A percentile compares a stretch with the other conserved stretches of the same genome.
These are phyloP conservation scores for Chimonanthus salicifolius DNA, from an alignment of 164 flowering plant species.

Conservation along the genomic window DNA sequence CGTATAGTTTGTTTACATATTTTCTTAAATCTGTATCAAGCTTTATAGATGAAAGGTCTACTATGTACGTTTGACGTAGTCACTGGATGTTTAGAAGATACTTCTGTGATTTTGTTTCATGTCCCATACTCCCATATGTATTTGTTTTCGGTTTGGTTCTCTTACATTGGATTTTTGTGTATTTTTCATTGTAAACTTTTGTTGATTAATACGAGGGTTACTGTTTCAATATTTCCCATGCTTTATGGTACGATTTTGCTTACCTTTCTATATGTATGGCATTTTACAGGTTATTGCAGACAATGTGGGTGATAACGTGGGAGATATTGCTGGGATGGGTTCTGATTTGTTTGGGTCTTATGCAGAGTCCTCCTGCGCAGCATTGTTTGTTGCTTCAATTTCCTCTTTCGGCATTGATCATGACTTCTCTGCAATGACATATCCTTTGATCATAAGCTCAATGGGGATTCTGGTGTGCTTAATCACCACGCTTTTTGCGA, in stretches of 20 bases:
- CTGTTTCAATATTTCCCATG: not conserved
- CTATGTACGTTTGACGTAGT: no score
- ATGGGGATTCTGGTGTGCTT: slow-evolving; percentile 19
- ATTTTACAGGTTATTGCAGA: slow-evolving; percentile 19
- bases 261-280: not conserved
- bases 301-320: slow-evolving; percentile 22
- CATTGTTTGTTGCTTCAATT: slow-evolving; percentile 18
- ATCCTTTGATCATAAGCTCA: slow-evolving; percentile 18
- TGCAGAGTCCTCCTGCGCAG: slow-evolving; percentile 20
- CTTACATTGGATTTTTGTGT: not conserved
- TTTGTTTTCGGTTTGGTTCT: not conserved
- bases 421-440: slow-evolving; percentile 16
- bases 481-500: slow-evolving; percentile 16
- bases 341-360: slow-evolving; percentile 21
- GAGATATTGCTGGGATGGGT: slow-evolving; percentile 25
- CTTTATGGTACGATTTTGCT: not conserved
- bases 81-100: no score
- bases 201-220: no score
- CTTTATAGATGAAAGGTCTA: no score
- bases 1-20: no score
- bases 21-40: no score
- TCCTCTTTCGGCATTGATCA: slow-evolving; percentile 18
- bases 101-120: no score
- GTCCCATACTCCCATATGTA: not conserved
- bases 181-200: not conserved